Percentiles rank a stretch among this genome's conserved stretches.
Conservation (phyloP, 345 rosid genomes). For the Microcos paniculata region DNA sequence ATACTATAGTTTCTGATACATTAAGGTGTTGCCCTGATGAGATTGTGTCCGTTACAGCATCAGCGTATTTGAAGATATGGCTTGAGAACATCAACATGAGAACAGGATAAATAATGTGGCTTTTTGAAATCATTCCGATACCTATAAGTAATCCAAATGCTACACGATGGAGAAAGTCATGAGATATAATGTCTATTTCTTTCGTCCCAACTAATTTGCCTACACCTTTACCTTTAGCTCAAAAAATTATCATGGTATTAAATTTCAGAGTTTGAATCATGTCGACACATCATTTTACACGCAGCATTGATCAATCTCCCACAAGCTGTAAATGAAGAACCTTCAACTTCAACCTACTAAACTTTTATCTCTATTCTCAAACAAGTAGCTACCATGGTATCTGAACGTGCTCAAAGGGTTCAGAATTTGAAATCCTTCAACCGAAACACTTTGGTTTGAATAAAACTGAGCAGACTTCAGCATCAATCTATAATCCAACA, state of each 20-base stretch:
- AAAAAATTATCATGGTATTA: background rate
- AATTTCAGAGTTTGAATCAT: background rate
- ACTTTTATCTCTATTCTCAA: background rate
- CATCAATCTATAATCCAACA: background rate
- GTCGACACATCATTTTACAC: background rate
- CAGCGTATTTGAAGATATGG: background rate
- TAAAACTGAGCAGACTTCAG: no score
- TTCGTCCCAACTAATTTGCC: background rate
- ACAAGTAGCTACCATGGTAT: background rate
- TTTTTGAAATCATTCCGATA: background rate
- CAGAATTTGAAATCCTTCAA: background rate
- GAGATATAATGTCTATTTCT: background rate
- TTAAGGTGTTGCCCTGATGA: background rate
- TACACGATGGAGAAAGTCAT: background rate
- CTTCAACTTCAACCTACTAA: background rate
- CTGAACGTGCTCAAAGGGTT: no score
- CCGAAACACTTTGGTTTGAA: background rate
- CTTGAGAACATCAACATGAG: slow-evolving; percentile 5
- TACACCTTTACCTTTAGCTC: background rate
- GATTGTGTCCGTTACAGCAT: slow-evolving; percentile 1
- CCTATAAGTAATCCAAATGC: background rate
- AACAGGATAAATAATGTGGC: background rate
- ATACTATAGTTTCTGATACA: background rate
- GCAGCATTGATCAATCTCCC: background rate
- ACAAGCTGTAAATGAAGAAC: background rate